These are phyloP conservation scores for Sclerotinia trifoliorum DNA, from an alignment of 2,329 filamentous ascomycete genomes.

Conservation along the genomic window DNA sequence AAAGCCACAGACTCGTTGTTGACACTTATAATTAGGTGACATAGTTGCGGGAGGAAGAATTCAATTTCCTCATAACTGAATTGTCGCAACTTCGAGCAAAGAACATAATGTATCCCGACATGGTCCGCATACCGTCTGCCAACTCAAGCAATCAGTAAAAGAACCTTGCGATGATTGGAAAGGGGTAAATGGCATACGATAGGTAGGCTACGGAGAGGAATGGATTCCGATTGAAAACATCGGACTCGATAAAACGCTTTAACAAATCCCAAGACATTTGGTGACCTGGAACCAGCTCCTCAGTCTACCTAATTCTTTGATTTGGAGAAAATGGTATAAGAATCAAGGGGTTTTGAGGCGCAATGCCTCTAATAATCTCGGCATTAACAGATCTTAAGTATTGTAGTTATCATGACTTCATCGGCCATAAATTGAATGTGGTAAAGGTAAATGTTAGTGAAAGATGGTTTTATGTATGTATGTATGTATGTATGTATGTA, in stretches of 20 bases:
- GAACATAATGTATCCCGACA: conserved; percentile 85
- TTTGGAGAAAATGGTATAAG: conserved; percentile 25
- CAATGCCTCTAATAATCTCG: conserved; percentile 39
- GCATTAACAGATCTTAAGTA: conserved; percentile 36
- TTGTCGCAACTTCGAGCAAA: conserved; percentile 84
- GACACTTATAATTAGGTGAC: conserved; percentile 82
- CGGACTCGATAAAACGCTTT: conserved; percentile 87
- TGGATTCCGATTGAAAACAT: conserved; percentile 89
- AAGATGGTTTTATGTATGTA: not conserved
- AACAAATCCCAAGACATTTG: conserved; percentile 80
- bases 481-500: too few species aligned
- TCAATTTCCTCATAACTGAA: conserved; percentile 91
- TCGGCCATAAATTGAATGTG: conserved; percentile 26
- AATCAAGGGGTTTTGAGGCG: conserved; percentile 33
- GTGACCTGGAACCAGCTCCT: conserved; percentile 22
- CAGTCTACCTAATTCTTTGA: conserved; percentile 17
- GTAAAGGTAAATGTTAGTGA: not conserved
- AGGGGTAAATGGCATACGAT: conserved; percentile 54
- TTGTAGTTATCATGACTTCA: conserved; percentile 30
- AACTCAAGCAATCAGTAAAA: conserved; percentile 14
- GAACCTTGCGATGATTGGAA: conserved; percentile 15
- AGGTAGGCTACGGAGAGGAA: conserved; percentile 87
- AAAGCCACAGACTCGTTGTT: conserved; percentile 90
- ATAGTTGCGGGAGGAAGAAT: conserved; percentile 86
- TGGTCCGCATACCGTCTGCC: conserved; percentile 81